Percentiles rank a stretch among this genome's conserved stretches.
Conservation (phyloP, 2,329 filamentous ascomycete species). For the Lachnellula occidentalis region DNA sequence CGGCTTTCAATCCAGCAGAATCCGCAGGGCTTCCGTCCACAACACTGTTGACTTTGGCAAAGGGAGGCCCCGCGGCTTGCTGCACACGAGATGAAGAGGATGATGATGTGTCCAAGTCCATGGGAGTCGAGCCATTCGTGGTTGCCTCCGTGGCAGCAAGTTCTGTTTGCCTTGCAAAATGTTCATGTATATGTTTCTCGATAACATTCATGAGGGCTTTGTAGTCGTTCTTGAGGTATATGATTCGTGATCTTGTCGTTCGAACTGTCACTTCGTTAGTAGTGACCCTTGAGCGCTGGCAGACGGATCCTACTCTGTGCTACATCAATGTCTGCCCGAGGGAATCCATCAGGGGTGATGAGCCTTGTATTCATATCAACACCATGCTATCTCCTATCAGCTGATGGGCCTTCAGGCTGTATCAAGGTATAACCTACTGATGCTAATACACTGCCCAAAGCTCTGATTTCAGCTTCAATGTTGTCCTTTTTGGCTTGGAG, state of each 20-base stretch:
- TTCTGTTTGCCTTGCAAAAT: slow-evolving; percentile 67
- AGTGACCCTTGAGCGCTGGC: background rate
- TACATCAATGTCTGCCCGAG: slow-evolving; percentile 88
- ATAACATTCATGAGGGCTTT: slow-evolving; percentile 80
- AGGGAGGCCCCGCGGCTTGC: slow-evolving; percentile 52
- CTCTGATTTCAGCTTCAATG: slow-evolving; percentile 80
- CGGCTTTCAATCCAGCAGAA: slow-evolving; percentile 70
- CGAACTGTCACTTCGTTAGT: slow-evolving; percentile 56
- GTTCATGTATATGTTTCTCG: slow-evolving; percentile 80
- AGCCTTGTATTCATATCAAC: slow-evolving; percentile 89
- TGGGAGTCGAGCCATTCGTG: slow-evolving; percentile 17
- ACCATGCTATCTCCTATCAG: slow-evolving; percentile 58
- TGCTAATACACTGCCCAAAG: slow-evolving; percentile 79
- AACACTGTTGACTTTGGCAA: slow-evolving; percentile 87
- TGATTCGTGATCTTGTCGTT: slow-evolving; percentile 86
- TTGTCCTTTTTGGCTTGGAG: slow-evolving; percentile 79
- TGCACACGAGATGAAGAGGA: slow-evolving; percentile 32
- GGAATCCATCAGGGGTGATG: slow-evolving; percentile 85
- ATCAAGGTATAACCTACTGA: slow-evolving; percentile 52
- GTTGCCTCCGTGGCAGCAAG: slow-evolving; percentile 30
- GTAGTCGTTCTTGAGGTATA: slow-evolving; percentile 86
- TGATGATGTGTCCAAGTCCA: slow-evolving; percentile 27
- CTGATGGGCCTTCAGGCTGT: background rate
- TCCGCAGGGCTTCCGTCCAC: slow-evolving; percentile 74
- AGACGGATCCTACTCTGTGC: slow-evolving; percentile 66